phyloP scores from a whole-genome alignment of 805 yeast species.

The Sporopachydermia quercuum region DNA sequence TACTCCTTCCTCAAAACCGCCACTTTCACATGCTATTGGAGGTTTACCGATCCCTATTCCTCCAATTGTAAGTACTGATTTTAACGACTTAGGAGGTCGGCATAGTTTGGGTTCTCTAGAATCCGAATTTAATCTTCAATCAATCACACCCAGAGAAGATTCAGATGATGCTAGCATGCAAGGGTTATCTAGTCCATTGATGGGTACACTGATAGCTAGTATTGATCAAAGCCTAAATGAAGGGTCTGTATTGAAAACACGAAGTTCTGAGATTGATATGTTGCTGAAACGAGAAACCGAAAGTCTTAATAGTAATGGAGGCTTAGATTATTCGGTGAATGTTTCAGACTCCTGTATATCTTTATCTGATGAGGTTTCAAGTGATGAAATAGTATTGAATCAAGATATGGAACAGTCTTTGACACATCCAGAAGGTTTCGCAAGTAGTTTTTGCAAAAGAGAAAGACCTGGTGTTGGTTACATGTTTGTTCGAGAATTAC shows the following conservation, averaged over 20 bases:
- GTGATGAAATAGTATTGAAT: not conserved
- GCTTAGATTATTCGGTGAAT: not conserved
- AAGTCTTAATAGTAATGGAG: not conserved
- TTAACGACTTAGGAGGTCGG: too few relatives aligned
- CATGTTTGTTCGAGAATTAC: not conserved
- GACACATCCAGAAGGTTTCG: not conserved
- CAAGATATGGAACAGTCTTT: not conserved
- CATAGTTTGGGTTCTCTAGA: too few relatives aligned
- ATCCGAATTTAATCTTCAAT: too few relatives aligned
- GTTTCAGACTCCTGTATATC: too few relatives aligned
- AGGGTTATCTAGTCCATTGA: not conserved
- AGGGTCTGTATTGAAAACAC: not conserved
- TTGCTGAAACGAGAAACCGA: not conserved
- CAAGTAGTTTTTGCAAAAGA: not conserved
- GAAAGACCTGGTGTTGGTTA: not conserved
- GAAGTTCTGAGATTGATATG: not conserved
- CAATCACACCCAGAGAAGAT: too few relatives aligned
- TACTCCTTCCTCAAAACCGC: not conserved
- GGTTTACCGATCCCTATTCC: not conserved
- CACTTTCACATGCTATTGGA: not conserved
- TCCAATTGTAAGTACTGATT: not conserved
- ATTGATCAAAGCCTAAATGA: conserved; percentile 1
- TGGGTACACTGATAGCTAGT: not conserved
- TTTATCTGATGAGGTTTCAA: too few relatives aligned
- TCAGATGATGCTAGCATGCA: not conserved